Evolutionary conservation across 495 filamentous ascomycete species (phyloP).

Genomic region (Antarctomyces pellizariae): DNA sequence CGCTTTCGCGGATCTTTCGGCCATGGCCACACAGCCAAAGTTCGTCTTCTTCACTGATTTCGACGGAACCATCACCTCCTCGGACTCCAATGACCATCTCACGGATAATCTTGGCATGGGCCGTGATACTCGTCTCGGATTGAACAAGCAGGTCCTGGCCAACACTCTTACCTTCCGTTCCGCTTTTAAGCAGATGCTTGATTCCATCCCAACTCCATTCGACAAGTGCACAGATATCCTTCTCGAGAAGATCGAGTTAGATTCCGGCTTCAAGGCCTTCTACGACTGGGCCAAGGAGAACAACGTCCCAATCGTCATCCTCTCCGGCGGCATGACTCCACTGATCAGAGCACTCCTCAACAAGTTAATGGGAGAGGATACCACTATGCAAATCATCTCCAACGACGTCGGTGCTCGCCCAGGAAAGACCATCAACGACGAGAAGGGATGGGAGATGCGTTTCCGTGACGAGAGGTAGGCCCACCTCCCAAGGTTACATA

Average conservation of each 20-base stretch:
- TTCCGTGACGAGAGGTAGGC: constrained; percentile 64
- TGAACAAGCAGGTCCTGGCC: constrained; percentile 49
- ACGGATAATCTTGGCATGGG: constrained; percentile 87
- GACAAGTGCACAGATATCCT: constrained; percentile 54
- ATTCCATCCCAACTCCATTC: constrained; percentile 54
- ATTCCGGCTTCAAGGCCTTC: constrained; percentile 69
- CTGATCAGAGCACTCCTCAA: constrained; percentile 68
- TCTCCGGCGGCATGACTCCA: constrained; percentile 79
- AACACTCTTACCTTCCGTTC: constrained; percentile 52
- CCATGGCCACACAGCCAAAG: constrained; percentile 43
- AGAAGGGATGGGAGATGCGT: constrained; percentile 64
- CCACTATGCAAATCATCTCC: constrained; percentile 61
- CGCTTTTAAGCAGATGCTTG: constrained; percentile 71
- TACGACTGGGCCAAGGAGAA: constrained; percentile 55
- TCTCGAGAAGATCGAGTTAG: constrained; percentile 62
- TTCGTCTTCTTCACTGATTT: constrained; percentile 97
- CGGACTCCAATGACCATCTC: constrained; percentile 86
- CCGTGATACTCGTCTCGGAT: constrained; percentile 31
- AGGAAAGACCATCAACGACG: constrained; percentile 53
- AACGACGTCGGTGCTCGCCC: constrained; percentile 46
- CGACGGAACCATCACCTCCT: constrained; percentile 79
- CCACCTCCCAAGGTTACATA: not conserved
- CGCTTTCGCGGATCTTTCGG: constrained; percentile 20
- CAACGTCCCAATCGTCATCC: constrained; percentile 76
- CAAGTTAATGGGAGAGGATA: constrained; percentile 49